Conservation (phyloP, 225 moss, liverwort and hornwort genomes). For the Straminergon stramineum region DNA sequence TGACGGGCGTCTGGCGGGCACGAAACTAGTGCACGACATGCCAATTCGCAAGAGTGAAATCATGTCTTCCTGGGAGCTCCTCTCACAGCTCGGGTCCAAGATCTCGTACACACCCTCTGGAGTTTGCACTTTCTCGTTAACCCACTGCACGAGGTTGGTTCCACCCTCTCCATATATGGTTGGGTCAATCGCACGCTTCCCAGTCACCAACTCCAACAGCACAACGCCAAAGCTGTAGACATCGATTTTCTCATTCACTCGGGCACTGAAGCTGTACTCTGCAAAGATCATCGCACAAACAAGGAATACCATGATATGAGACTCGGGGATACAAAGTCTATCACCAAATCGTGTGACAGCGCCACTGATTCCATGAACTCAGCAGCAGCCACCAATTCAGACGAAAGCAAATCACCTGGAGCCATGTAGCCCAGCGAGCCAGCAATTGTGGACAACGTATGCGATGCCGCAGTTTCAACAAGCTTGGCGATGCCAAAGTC, state of each 20-base stretch:
- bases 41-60: background rate
- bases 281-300: background rate
- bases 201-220: conserved; percentile 17
- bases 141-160: conserved; percentile 12
- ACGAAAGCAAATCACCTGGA: background rate
- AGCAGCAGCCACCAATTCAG: background rate
- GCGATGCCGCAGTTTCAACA: background rate
- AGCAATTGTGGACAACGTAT: background rate
- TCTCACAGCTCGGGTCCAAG: background rate
- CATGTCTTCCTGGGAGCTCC: background rate
- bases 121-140: background rate
- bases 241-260: conserved; percentile 14
- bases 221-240: conserved; percentile 14
- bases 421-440: background rate
- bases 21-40: background rate
- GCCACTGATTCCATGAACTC: background rate
- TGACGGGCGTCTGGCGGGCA: background rate
- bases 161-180: background rate
- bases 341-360: too few species aligned
- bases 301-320: background rate
- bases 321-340: background rate
- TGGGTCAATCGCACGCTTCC: background rate
- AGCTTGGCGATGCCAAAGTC: background rate
- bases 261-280: conserved; percentile 2
- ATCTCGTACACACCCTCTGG: background rate